These are phyloP conservation scores for Rostrohypoxylon terebratum DNA, from an alignment of 495 filamentous ascomycete species.

Conservation along the genomic window DNA sequence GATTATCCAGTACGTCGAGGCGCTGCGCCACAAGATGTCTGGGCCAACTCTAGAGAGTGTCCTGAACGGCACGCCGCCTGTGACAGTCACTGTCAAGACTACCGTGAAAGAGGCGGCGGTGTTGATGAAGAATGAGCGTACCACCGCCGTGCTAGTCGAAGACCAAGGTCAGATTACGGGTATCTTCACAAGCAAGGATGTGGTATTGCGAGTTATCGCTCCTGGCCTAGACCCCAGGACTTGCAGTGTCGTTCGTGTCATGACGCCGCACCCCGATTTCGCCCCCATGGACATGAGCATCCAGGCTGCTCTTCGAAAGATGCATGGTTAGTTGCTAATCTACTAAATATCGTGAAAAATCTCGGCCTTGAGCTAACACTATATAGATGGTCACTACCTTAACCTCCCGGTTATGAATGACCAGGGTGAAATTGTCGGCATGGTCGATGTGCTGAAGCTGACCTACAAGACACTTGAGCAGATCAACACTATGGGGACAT, in stretches of 20 bases:
- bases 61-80: slow-evolving; percentile 88
- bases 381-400: slow-evolving; percentile 92
- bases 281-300: slow-evolving; percentile 99
- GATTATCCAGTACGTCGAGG: slow-evolving; percentile 98
- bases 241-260: slow-evolving; percentile 97
- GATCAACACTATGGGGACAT: slow-evolving; percentile 76
- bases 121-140: slow-evolving; percentile 98
- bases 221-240: slow-evolving; percentile 93
- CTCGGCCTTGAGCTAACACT: slow-evolving; percentile 26
- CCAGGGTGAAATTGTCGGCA: slow-evolving; percentile 94
- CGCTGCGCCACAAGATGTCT: slow-evolving; percentile 94
- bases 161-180: slow-evolving; percentile 97
- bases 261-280: slow-evolving; percentile 99
- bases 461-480: slow-evolving; percentile 98
- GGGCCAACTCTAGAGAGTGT: slow-evolving; percentile 96
- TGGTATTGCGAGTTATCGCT: slow-evolving; percentile 97
- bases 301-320: slow-evolving; percentile 95
- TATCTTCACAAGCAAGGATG: slow-evolving; percentile 99
- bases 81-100: slow-evolving; percentile 93
- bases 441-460: slow-evolving; percentile 98
- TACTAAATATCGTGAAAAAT: neutral
- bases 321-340: slow-evolving; percentile 80
- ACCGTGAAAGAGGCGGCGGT: slow-evolving; percentile 94
- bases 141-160: slow-evolving; percentile 94
- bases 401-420: slow-evolving; percentile 99